Evolutionary conservation across 306 rosid species (phyloP).

Genomic region (Chamaecrista fasciculata): DNA sequence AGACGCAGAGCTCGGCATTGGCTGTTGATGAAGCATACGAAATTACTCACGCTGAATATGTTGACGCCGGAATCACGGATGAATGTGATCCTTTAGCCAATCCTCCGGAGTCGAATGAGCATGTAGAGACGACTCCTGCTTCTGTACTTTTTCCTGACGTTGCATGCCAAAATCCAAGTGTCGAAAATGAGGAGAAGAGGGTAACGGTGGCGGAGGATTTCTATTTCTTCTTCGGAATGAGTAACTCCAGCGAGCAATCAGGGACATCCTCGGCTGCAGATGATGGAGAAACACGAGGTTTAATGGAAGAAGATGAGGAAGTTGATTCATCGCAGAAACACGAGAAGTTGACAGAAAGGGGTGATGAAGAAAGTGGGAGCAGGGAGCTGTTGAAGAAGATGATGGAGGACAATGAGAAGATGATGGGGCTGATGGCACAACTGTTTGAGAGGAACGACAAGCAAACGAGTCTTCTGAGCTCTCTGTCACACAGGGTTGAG

Average conservation of each 20-base stretch:
- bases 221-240: no score
- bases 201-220: background rate
- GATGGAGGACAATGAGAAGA: slow-evolving; percentile 57
- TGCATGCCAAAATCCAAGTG: background rate
- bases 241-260: background rate
- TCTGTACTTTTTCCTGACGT: background rate
- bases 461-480: slow-evolving; percentile 49
- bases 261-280: background rate
- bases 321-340: slow-evolving; percentile 16
- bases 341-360: background rate
- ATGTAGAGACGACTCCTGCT: background rate
- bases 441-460: slow-evolving; percentile 47
- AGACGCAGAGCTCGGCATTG: background rate
- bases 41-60: background rate
- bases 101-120: background rate
- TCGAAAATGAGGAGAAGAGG: slow-evolving; percentile 2
- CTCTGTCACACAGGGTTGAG: slow-evolving; percentile 61
- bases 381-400: slow-evolving; percentile 47
- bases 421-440: slow-evolving; percentile 57
- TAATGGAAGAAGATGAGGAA: slow-evolving; percentile 22
- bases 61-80: background rate
- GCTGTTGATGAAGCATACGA: background rate
- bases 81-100: background rate
- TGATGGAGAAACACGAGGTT: background rate
- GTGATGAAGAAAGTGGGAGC: background rate